These are phyloP conservation scores for Arthroderma sp. DNA, from an alignment of 2,329 filamentous ascomycete genomes.

Conservation along the genomic window DNA sequence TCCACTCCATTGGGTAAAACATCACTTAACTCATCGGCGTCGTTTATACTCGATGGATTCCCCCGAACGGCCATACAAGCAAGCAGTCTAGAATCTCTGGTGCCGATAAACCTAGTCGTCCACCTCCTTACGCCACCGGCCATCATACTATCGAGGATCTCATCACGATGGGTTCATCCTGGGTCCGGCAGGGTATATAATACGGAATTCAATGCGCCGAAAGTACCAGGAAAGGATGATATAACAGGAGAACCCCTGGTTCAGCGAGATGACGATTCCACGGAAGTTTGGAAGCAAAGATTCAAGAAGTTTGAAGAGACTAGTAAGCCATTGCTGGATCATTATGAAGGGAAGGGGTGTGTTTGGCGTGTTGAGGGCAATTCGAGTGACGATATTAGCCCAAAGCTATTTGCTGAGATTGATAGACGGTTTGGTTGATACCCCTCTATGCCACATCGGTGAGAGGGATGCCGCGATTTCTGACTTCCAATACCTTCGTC, in stretches of 20 bases:
- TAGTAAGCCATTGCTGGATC: conserved; percentile 70
- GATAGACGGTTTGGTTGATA: conserved; percentile 54
- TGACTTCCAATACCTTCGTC: neutral
- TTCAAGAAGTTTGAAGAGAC: conserved; percentile 78
- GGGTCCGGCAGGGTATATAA: conserved; percentile 91
- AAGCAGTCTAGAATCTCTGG: conserved; percentile 58
- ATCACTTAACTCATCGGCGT: conserved; percentile 58
- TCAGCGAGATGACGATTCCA: conserved; percentile 72
- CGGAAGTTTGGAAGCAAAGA: conserved; percentile 71
- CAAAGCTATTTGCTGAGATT: conserved; percentile 75
- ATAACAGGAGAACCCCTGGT: conserved; percentile 77
- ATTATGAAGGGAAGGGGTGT: conserved; percentile 75
- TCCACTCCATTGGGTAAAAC: conserved; percentile 23
- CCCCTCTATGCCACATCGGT: neutral
- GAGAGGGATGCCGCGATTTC: neutral
- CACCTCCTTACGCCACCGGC: conserved; percentile 73
- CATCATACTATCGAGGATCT: conserved; percentile 80
- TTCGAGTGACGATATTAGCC: conserved; percentile 88
- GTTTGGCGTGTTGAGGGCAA: conserved; percentile 78
- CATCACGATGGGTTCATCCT: conserved; percentile 85
- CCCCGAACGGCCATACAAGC: conserved; percentile 79
- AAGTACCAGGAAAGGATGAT: conserved; percentile 70
- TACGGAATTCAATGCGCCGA: conserved; percentile 78
- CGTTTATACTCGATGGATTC: conserved; percentile 93
- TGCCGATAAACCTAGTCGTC: conserved; percentile 92